Conservation (phyloP, 2,329 filamentous ascomycete genomes). For the Penicillium occitanis region DNA sequence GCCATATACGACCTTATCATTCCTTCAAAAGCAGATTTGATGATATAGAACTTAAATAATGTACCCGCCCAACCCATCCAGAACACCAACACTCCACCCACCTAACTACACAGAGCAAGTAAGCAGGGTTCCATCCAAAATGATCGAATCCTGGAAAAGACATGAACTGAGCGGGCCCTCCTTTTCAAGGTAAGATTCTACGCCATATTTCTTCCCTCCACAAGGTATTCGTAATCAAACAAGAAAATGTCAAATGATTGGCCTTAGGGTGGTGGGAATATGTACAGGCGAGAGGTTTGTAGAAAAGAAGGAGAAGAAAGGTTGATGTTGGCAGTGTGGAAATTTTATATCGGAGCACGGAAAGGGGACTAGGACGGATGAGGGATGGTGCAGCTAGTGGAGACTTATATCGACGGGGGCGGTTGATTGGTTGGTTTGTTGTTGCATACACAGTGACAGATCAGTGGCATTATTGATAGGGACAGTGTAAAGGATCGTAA, state of each 20-base stretch:
- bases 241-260: background rate
- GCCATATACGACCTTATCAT: no score
- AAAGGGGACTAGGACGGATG: background rate
- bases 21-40: no score
- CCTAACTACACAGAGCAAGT: background rate
- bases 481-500: no score
- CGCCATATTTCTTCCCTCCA: slow-evolving; percentile 18
- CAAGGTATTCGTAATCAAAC: slow-evolving; percentile 1
- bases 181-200: background rate
- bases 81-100: background rate
- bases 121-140: background rate
- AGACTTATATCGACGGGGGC: no score
- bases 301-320: background rate
- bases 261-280: slow-evolving; percentile 14
- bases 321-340: background rate
- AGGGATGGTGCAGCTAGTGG: background rate
- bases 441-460: background rate
- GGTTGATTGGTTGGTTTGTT: background rate
- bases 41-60: background rate
- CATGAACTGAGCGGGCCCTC: background rate
- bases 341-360: background rate
- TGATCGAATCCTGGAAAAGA: background rate
- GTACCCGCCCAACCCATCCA: slow-evolving; percentile 3
- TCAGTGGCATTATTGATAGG: no score
- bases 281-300: slow-evolving; percentile 8